Evolutionary conservation across 148 eudicot species (phyloP), one percentile per base, ranked within the genome.

Genomic region (Amaranthus hypochondriacus): DNA sequence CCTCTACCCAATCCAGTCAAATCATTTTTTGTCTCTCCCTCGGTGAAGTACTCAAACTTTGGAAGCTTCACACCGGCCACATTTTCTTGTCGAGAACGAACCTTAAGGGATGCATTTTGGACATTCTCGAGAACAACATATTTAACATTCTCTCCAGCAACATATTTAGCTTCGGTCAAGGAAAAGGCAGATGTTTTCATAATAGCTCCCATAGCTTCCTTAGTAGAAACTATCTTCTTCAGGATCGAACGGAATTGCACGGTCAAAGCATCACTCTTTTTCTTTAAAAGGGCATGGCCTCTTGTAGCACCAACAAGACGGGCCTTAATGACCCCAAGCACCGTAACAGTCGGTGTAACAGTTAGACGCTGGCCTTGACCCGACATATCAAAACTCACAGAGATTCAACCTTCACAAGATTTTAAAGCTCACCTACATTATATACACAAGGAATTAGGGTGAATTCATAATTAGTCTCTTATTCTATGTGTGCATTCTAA

Each of bases 41-140:
- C 96, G 7, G 86, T 75, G 75, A 86, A 90, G 63, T 88, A 62
- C 54, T 90, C 88, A 67, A 90, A 90, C 76, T 85, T 88, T 9
- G 92, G 96, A 55, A 90, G 92, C 74, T 88, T 88, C 59, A 90
- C 96, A 21, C 96, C 96, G 14, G 96, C 96, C 67, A 90, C 81
- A 56, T 90, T 90, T 21, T 90, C 92, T 58, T 81, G 85, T n/a
- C 87, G 83, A 56, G 96, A 90, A 21, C 90, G 86, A 69, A 90
- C 90, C 74, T 81, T 88, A 56, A 90, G 80, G 7, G 90, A 56
- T 21, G 96, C 96, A 65, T n/a, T 85, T 15, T 76, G 68, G 65
- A 90, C 96, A 62, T 88, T 90, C 71, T 90, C 96, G 5, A 89
- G 90, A 66, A 90, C 88, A 67, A 81, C 62, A 57, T 90, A 90